phyloP scores from a whole-genome alignment of 1,139 yeast genomes.

The Sugiyamaella xylanicola region DNA sequence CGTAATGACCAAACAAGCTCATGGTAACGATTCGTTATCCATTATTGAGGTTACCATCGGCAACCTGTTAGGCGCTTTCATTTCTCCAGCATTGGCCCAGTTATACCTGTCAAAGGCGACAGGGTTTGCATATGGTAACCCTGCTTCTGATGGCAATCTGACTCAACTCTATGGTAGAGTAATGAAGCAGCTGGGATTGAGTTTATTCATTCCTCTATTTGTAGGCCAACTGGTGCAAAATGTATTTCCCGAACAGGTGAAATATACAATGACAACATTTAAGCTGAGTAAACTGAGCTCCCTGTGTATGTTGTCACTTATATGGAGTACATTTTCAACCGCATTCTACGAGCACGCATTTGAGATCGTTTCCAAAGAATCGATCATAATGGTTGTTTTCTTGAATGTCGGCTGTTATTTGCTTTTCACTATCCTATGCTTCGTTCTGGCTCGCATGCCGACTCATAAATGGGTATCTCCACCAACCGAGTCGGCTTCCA shows the following conservation, averaged over 20 bases:
- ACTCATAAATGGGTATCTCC: slow-evolving; percentile 33
- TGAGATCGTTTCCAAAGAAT: slow-evolving; percentile 64
- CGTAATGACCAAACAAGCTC: slow-evolving; percentile 80
- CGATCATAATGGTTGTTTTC: slow-evolving; percentile 74
- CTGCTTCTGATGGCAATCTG: slow-evolving; percentile 59
- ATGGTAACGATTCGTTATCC: slow-evolving; percentile 77
- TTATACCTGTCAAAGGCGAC: slow-evolving; percentile 57
- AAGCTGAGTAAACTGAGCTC: slow-evolving; percentile 72
- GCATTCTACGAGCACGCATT: slow-evolving; percentile 85
- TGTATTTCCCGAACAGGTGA: slow-evolving; percentile 62
- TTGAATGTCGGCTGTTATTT: slow-evolving; percentile 78
- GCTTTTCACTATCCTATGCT: slow-evolving; percentile 69
- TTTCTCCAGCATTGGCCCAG: slow-evolving; percentile 82
- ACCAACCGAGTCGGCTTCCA: slow-evolving; percentile 52
- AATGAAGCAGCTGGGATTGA: slow-evolving; percentile 81
- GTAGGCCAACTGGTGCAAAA: slow-evolving; percentile 87
- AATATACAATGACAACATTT: slow-evolving; percentile 61
- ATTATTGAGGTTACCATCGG: slow-evolving; percentile 85
- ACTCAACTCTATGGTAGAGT: slow-evolving; percentile 67
- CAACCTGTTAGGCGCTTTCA: slow-evolving; percentile 78
- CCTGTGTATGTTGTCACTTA: slow-evolving; percentile 72
- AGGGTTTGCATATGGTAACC: slow-evolving; percentile 79
- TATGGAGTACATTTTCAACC: slow-evolving; percentile 85
- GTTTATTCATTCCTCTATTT: slow-evolving; percentile 80
- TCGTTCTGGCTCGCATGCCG: slow-evolving; percentile 59